These are phyloP conservation scores for Epichloe aotearoae DNA, from an alignment of 2,329 filamentous ascomycete species.

Conservation along the genomic window DNA sequence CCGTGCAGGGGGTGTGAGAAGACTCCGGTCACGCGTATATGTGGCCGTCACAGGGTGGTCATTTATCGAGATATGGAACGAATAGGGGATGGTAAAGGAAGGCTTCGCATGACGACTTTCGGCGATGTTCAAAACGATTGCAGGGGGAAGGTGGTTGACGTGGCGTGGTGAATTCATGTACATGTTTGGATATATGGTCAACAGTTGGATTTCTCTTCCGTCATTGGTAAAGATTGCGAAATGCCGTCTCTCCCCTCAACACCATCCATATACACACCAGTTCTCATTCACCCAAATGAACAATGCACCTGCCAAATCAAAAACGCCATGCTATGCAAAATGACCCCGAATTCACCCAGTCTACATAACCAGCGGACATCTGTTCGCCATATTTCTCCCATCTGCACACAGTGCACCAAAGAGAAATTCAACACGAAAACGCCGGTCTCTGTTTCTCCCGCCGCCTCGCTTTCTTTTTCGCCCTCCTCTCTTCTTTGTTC, in stretches of 20 bases:
- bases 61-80: conserved; percentile 1
- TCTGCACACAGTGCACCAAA: not conserved
- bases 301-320: not conserved
- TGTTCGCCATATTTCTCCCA: not conserved
- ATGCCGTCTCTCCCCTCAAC: no score
- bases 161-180: not conserved
- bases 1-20: not conserved
- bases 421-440: not conserved
- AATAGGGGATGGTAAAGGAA: not conserved
- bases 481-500: conserved; percentile 30
- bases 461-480: conserved; percentile 30
- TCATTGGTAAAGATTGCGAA: no score
- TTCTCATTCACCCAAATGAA: not conserved
- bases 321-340: conserved; percentile 6
- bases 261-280: not conserved
- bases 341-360: not conserved
- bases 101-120: not conserved
- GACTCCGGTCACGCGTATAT: not conserved
- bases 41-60: not conserved
- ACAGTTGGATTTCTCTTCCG: no score
- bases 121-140: not conserved
- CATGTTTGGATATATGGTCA: not conserved
- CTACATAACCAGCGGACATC: not conserved
- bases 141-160: not conserved
- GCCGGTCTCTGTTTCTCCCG: conserved; percentile 19